Percentiles rank a stretch among this genome's conserved stretches.
Evolutionary conservation across 2,329 filamentous ascomycete genomes (phyloP).

Genomic region (Cryphonectria parasitica): DNA sequence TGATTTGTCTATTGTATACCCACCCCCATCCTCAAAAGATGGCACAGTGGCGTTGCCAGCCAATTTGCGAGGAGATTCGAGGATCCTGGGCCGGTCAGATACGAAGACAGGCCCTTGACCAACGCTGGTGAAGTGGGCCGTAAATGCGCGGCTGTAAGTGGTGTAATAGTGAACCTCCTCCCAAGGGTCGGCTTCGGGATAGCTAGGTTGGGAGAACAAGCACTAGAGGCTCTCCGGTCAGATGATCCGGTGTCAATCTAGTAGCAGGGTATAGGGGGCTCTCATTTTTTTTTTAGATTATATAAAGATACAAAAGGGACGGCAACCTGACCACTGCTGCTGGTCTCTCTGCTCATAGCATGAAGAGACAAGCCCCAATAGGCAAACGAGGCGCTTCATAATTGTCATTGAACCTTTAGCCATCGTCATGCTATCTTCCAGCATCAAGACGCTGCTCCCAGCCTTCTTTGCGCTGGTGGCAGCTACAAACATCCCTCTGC

Average conservation of each 20-base stretch:
- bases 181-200: conserved; percentile 11
- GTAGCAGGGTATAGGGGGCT: neutral
- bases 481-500: conserved; percentile 35
- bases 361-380: neutral
- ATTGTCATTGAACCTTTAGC: neutral
- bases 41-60: neutral
- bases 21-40: neutral
- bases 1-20: neutral
- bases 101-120: neutral
- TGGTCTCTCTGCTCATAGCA: neutral
- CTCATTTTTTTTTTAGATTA: neutral
- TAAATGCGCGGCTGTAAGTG: conserved; percentile 3
- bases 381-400: neutral
- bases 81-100: neutral
- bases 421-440: conserved; percentile 31
- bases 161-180: neutral
- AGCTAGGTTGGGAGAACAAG: neutral
- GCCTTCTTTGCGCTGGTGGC: conserved; percentile 33
- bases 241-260: neutral
- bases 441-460: conserved; percentile 32
- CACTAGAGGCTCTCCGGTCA: conserved; percentile 1
- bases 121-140: neutral
- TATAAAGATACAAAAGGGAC: neutral
- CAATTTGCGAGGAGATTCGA: neutral
- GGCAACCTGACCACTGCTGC: neutral